phyloP scores from a whole-genome alignment of 192 early-diverging fungal genomes.

The Glomus cerebriforme region DNA sequence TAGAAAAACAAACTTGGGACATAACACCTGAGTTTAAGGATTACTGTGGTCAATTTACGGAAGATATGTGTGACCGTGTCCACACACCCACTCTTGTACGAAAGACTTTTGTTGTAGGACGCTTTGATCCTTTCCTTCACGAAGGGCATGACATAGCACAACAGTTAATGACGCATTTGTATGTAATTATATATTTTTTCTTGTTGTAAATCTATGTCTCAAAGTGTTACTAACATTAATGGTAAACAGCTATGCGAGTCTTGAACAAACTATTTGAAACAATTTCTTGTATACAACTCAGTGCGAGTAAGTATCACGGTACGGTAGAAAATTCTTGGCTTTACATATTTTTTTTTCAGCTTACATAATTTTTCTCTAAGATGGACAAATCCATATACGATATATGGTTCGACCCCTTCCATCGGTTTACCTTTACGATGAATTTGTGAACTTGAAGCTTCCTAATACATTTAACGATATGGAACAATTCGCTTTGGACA shows the following conservation, averaged over 20 bases:
- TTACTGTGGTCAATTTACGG: constrained; percentile 11
- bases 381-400: too few species aligned
- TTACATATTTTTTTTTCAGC: too few species aligned
- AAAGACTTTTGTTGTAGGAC: constrained; percentile 4
- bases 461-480: constrained; percentile 20
- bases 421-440: constrained; percentile 20
- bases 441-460: constrained; percentile 3
- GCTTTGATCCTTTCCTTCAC: constrained; percentile 16
- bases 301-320: too few species aligned
- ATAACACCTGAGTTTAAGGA: constrained; percentile 11
- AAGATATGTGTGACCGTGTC: constrained; percentile 1
- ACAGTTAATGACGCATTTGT: constrained; percentile 19
- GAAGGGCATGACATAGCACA: too few species aligned
- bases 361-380: too few species aligned
- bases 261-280: too few species aligned
- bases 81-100: not conserved
- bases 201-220: constrained; percentile 5
- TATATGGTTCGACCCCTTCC: not conserved
- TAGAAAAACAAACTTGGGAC: not conserved
- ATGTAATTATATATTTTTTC: not conserved
- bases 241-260: not conserved
- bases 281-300: too few species aligned
- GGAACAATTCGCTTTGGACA: constrained; percentile 21
- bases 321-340: too few species aligned
- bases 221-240: constrained; percentile 8